Evolutionary conservation across 139 green algal species (phyloP), one percentile per base, ranked within the genome.

Genomic region (Haematococcus lacustris): DNA sequence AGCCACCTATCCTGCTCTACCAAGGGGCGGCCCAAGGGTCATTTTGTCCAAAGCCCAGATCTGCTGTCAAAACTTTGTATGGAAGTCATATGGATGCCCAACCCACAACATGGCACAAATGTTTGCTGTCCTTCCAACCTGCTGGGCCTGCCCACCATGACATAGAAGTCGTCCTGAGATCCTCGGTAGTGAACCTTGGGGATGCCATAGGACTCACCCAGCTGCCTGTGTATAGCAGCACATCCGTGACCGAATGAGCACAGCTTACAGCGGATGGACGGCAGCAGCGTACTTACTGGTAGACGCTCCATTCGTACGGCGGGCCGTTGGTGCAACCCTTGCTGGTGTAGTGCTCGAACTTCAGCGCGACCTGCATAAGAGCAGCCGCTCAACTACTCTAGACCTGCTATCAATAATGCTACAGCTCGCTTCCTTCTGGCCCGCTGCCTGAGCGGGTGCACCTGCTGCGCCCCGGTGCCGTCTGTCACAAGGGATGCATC

Each of bases 261-360:
- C 47, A 28, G 47, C 9, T 17, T 17, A 57, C 17, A 17, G 17
- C 9, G 17, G 13, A 57, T 57, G 47, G 47, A 9, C 6, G 30
- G 51, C 51, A 62, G 51, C 51, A n/a, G n/a, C n/a, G 0, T 51
- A 85, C 87, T 79, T 66, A 96, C 90, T 87, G 87, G 81, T 99
- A 99, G 39, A 99, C 93, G 47, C 87, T 93, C 95, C 95, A 99
- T 88, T 99, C 95, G 70, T 97, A 99, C 0, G 95, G 95, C 1
- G 95, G 93, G 0, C 95, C 95, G 81, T 96, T 97, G 70, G 66
- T 96, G 79, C 95, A 99, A 26, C 95, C 95, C 74, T 99, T 99
- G 81, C 91, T 97, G 71, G 76, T 96, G 35, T 91, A 84, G 79
- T 99, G 95, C 86, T 99, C 95, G 74, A 98, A 94, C 76, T 99